phyloP scores from a whole-genome alignment of 495 filamentous ascomycete species.

The Aspergillus sparsus region DNA sequence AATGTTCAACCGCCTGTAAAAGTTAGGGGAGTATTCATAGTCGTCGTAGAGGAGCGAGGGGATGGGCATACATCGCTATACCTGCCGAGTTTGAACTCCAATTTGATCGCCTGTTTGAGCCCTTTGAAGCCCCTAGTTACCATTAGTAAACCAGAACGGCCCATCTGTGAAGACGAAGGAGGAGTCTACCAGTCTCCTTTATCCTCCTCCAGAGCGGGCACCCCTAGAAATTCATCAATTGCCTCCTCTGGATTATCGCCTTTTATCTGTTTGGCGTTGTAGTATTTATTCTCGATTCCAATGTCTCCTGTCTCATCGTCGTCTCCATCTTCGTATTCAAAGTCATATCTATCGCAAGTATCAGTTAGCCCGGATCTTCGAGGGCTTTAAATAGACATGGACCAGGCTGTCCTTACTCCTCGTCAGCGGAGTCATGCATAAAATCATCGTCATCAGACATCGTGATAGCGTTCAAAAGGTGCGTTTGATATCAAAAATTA shows the following conservation, averaged over 20 bases:
- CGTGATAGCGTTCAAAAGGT: slow-evolving; percentile 14
- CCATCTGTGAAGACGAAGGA: neutral
- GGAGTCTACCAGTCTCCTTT: slow-evolving; percentile 82
- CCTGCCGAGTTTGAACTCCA: slow-evolving; percentile 84
- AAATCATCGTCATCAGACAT: slow-evolving; percentile 99
- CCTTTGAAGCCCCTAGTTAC: slow-evolving; percentile 84
- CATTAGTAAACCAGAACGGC: slow-evolving; percentile 22
- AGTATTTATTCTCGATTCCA: slow-evolving; percentile 99
- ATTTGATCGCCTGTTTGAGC: slow-evolving; percentile 94
- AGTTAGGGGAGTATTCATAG: slow-evolving; percentile 19
- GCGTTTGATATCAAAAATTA: neutral
- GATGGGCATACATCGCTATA: slow-evolving; percentile 71
- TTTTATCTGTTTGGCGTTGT: slow-evolving; percentile 98
- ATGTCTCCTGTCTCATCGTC: slow-evolving; percentile 86
- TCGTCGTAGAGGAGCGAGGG: neutral
- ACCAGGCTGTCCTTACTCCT: slow-evolving; percentile 55
- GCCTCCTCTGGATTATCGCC: slow-evolving; percentile 81
- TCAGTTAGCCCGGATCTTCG: slow-evolving; percentile 19
- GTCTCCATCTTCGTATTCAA: slow-evolving; percentile 92
- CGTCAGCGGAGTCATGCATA: slow-evolving; percentile 96
- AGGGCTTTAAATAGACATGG: neutral
- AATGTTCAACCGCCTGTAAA: slow-evolving; percentile 89
- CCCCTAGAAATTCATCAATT: slow-evolving; percentile 84
- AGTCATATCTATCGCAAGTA: slow-evolving; percentile 71
- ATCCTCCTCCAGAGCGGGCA: slow-evolving; percentile 79